Conservation (phyloP, 306 rosid species). For the Trichosanthes truncata region DNA sequence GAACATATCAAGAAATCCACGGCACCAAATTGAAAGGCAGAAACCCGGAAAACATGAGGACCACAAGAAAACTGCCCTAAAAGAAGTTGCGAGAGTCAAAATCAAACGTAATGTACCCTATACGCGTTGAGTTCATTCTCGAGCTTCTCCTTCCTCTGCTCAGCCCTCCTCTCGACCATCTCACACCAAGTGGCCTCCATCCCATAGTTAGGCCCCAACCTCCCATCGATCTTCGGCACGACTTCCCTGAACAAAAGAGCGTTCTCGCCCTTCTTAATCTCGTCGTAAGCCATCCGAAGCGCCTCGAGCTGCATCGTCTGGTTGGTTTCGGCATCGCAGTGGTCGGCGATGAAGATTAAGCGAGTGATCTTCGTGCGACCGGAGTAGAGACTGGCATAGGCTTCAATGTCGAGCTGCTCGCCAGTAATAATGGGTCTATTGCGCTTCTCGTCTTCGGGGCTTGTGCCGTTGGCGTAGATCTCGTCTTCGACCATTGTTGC, state of each 20-base stretch:
- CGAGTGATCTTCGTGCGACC: conserved; percentile 86
- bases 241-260: conserved; percentile 74
- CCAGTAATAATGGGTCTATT: conserved; percentile 68
- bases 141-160: conserved; percentile 87
- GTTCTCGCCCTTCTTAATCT: conserved; percentile 95
- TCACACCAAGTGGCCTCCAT: conserved; percentile 75
- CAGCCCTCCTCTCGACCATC: conserved; percentile 64
- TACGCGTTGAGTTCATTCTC: conserved; percentile 95
- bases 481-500: conserved; percentile 74
- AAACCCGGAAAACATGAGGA: not conserved
- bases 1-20: not conserved
- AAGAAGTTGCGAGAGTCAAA: not conserved
- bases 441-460: conserved; percentile 42
- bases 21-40: not conserved
- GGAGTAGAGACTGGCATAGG: conserved; percentile 68
- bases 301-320: conserved; percentile 67
- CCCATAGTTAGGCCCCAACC: conserved; percentile 48
- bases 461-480: conserved; percentile 62
- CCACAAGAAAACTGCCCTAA: not conserved
- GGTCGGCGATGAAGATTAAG: conserved; percentile 67
- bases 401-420: conserved; percentile 92
- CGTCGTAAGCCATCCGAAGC: conserved; percentile 95
- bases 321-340: conserved; percentile 36
- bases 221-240: conserved; percentile 60
- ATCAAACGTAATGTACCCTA: conserved; percentile 33